Evolutionary conservation across 129 eudicot species (phyloP).

Genomic region (Ambrosia trifida): DNA sequence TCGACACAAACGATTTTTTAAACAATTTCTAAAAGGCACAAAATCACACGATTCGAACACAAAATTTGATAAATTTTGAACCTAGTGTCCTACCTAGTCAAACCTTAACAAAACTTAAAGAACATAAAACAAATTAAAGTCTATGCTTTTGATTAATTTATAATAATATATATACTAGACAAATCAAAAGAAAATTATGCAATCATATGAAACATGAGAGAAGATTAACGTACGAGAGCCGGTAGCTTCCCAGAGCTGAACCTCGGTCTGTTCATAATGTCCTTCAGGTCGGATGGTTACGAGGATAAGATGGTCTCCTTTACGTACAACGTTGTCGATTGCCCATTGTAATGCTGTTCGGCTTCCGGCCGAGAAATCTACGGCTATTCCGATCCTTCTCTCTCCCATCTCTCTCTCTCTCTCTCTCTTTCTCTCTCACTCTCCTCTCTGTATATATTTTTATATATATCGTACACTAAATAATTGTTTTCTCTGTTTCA

Average conservation of each 20-base stretch:
- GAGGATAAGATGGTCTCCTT: slow-evolving; percentile 76
- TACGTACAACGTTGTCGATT: slow-evolving; percentile 47
- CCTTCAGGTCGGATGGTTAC: slow-evolving; percentile 56
- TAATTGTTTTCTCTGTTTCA: neutral
- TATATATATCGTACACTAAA: neutral
- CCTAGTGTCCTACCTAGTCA: too few relatives aligned
- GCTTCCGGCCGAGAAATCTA: slow-evolving; percentile 84
- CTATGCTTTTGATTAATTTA: too few relatives aligned
- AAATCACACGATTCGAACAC: too few relatives aligned
- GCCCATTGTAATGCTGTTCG: slow-evolving; percentile 67
- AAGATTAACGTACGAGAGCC: slow-evolving; percentile 71
- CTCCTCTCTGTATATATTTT: neutral
- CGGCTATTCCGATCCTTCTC: slow-evolving; percentile 77
- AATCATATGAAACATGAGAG: too few relatives aligned
- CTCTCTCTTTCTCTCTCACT: neutral
- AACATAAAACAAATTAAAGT: too few relatives aligned
- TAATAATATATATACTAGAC: too few relatives aligned
- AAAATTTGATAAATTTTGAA: too few relatives aligned
- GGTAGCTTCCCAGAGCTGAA: slow-evolving; percentile 82
- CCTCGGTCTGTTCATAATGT: slow-evolving; percentile 52
- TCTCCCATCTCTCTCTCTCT: slow-evolving; percentile 41
- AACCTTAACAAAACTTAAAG: too few relatives aligned
- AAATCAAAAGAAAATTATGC: too few relatives aligned
- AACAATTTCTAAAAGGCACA: too few relatives aligned
- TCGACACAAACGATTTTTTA: too few relatives aligned